Conservation (phyloP, 2,329 filamentous ascomycete genomes). For the Pseudocercospora cruenta region DNA sequence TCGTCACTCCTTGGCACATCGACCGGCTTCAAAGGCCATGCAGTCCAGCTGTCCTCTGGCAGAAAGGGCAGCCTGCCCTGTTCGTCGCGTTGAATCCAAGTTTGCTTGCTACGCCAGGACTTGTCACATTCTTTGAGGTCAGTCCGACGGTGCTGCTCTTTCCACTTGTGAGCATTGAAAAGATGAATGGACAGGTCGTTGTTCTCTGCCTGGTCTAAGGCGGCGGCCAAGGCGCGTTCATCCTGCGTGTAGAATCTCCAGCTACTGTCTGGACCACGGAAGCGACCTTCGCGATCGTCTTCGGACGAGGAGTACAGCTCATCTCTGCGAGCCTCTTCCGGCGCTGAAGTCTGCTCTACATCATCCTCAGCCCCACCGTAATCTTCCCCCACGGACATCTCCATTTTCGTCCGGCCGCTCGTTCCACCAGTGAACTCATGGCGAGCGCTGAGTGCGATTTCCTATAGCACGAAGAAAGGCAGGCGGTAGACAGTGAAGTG, state of each 20-base stretch:
- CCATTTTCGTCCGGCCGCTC: neutral
- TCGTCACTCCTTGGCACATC: constrained; percentile 65
- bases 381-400: constrained; percentile 25
- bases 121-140: constrained; percentile 11
- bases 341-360: constrained; percentile 1
- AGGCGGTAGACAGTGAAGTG: neutral
- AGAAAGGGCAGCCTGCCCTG: constrained; percentile 43
- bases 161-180: constrained; percentile 75
- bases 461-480: neutral
- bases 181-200: constrained; percentile 75
- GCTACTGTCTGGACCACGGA: constrained; percentile 66
- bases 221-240: constrained; percentile 65
- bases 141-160: constrained; percentile 47
- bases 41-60: constrained; percentile 70
- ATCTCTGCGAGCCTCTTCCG: constrained; percentile 1
- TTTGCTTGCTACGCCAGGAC: constrained; percentile 46
- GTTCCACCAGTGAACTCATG: constrained; percentile 5
- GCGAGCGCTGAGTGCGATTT: neutral
- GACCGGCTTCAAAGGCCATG: constrained; percentile 74
- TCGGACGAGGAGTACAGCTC: constrained; percentile 17
- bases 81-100: constrained; percentile 43
- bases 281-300: constrained; percentile 62
- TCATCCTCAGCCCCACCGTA: neutral
- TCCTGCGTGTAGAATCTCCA: constrained; percentile 67
- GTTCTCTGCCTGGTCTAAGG: constrained; percentile 65